Evolutionary conservation across 768 basidiomycete species (phyloP).

Genomic region (Suillus discolor): DNA sequence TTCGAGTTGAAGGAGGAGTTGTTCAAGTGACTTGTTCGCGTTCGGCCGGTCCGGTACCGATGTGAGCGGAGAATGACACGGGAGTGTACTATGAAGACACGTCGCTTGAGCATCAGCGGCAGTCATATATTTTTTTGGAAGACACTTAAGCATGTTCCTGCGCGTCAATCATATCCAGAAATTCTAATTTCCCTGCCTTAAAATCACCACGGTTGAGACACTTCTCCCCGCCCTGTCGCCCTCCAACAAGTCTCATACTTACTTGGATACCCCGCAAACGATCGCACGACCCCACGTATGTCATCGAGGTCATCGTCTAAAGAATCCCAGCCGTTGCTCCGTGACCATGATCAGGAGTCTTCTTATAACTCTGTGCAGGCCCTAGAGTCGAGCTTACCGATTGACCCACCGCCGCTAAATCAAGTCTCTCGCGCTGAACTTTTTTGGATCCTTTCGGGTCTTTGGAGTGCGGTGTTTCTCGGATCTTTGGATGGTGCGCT

Average conservation of each 20-base stretch:
- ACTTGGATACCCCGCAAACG: slow-evolving; percentile 11
- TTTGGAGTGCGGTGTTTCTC: slow-evolving; percentile 84
- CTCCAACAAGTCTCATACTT: slow-evolving; percentile 10
- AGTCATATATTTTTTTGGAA: slow-evolving; percentile 26
- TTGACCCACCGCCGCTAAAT: slow-evolving; percentile 38
- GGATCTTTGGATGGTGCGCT: slow-evolving; percentile 80
- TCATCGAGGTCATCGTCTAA: slow-evolving; percentile 46
- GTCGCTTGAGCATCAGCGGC: slow-evolving; percentile 15
- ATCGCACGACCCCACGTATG: slow-evolving; percentile 25
- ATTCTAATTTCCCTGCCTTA: slow-evolving; percentile 7
- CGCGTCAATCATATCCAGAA: slow-evolving; percentile 13
- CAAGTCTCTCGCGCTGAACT: slow-evolving; percentile 56
- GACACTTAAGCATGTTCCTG: slow-evolving; percentile 14
- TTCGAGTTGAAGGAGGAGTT: not conserved
- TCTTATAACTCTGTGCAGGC: slow-evolving; percentile 48
- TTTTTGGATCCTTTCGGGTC: slow-evolving; percentile 70
- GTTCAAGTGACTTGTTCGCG: slow-evolving; percentile 17
- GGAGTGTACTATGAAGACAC: slow-evolving; percentile 17
- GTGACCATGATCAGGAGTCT: slow-evolving; percentile 39
- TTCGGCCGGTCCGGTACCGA: slow-evolving; percentile 28
- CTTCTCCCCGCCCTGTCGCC: slow-evolving; percentile 4
- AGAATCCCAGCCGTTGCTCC: slow-evolving; percentile 62
- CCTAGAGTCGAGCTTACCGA: slow-evolving; percentile 31
- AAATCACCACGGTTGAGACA: slow-evolving; percentile 4
- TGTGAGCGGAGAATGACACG: slow-evolving; percentile 34